These are phyloP conservation scores for Yamadazyma siamensis DNA, from an alignment of 1,139 yeast genomes.

Conservation along the genomic window DNA sequence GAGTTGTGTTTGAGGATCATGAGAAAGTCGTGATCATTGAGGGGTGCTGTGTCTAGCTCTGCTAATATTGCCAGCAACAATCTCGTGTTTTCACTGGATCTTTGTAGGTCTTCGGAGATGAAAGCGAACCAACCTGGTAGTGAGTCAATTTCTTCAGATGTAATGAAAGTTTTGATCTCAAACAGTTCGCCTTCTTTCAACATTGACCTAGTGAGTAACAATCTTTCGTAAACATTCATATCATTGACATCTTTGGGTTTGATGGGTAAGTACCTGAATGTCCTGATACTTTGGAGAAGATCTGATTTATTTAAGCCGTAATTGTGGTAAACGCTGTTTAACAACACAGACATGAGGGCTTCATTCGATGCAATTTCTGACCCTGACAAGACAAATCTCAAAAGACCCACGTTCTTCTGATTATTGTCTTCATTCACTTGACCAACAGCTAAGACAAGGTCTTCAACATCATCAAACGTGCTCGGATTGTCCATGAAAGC, in stretches of 20 bases:
- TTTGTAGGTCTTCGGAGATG: slow-evolving; percentile 2
- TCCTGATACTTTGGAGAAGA: neutral
- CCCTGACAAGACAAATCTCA: slow-evolving; percentile 11
- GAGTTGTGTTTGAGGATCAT: neutral
- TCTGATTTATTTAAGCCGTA: slow-evolving; percentile 1
- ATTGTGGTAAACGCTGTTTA: slow-evolving; percentile 9
- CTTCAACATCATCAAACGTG: slow-evolving; percentile 37
- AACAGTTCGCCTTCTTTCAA: neutral
- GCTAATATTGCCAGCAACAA: too few species aligned
- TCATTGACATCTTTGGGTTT: neutral
- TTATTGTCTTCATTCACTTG: slow-evolving; percentile 16
- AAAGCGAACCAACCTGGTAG: slow-evolving; percentile 12
- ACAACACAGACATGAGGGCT: slow-evolving; percentile 7
- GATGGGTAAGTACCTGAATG: neutral
- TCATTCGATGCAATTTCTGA: slow-evolving; percentile 6
- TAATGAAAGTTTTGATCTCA: neutral
- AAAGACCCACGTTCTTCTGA: slow-evolving; percentile 23
- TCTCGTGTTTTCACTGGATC: too few species aligned
- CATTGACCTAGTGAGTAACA: neutral
- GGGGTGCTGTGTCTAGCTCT: neutral
- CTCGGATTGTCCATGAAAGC: slow-evolving; percentile 23
- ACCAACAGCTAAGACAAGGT: slow-evolving; percentile 26
- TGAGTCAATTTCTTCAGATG: neutral
- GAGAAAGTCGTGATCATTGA: slow-evolving; percentile 8
- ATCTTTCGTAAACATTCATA: slow-evolving; percentile 1